Conservation (phyloP, 129 eudicot species). For the Centrapalus pauciflorus region DNA sequence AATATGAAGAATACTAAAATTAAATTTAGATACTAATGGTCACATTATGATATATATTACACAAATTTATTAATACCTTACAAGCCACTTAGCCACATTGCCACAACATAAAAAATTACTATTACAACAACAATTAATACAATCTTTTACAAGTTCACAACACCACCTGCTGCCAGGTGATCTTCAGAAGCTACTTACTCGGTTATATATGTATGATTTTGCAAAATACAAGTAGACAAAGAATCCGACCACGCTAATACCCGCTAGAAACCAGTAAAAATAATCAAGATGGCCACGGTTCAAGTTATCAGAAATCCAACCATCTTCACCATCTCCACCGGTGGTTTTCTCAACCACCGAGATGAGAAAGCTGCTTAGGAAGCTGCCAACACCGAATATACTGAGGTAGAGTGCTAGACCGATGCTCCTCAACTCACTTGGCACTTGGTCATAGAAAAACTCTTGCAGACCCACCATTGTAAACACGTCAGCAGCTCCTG, state of each 20-base stretch:
- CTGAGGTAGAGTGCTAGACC: slow-evolving; percentile 61
- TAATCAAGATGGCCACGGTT: slow-evolving; percentile 73
- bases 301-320: slow-evolving; percentile 66
- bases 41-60: too few species aligned
- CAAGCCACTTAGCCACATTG: background rate
- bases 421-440: slow-evolving; percentile 50
- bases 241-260: slow-evolving; percentile 40
- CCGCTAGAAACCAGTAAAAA: slow-evolving; percentile 70
- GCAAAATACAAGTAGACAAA: slow-evolving; percentile 38
- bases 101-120: too few species aligned
- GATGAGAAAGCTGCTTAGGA: slow-evolving; percentile 66
- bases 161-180: background rate
- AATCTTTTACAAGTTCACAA: too few species aligned
- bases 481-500: slow-evolving; percentile 50
- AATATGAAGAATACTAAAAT: too few species aligned
- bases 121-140: too few species aligned
- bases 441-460: slow-evolving; percentile 67
- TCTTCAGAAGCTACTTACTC: slow-evolving; percentile 7
- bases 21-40: too few species aligned
- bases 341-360: slow-evolving; percentile 42
- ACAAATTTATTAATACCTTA: background rate
- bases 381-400: slow-evolving; percentile 59
- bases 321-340: slow-evolving; percentile 31
- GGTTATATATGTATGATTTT: slow-evolving; percentile 45
- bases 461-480: slow-evolving; percentile 76